Percentiles rank a stretch among this genome's conserved stretches.
Evolutionary conservation across 139 green algal species (phyloP).

Genomic region (Nannochloris sp.): DNA sequence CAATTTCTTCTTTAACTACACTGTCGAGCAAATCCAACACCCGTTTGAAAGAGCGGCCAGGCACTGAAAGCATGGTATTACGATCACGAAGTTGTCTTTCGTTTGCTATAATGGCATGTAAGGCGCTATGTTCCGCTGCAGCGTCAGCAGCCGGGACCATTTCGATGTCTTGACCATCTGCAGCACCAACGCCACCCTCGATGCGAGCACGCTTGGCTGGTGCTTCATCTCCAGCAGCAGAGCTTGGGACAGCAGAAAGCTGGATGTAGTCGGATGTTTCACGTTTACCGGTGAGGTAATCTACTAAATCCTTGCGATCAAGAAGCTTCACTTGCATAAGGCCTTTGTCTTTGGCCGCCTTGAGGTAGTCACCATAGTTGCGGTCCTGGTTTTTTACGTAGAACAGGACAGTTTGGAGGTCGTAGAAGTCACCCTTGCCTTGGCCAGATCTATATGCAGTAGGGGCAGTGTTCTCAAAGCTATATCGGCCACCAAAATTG

Average conservation of each 20-base stretch:
- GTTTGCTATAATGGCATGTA: conserved; percentile 1
- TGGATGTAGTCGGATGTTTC: conserved; percentile 24
- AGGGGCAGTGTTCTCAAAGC: conserved; percentile 4
- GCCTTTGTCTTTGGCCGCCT: conserved; percentile 3
- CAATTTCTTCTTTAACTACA: conserved; percentile 4
- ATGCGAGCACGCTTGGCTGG: not conserved
- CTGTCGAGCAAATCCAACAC: conserved; percentile 19
- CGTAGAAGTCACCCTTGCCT: conserved; percentile 32
- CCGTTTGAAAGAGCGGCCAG: conserved; percentile 25
- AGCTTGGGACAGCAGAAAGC: conserved; percentile 4
- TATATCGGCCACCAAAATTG: conserved; percentile 25
- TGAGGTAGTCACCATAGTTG: conserved; percentile 27
- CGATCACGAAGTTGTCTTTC: conserved; percentile 39
- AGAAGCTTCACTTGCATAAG: conserved; percentile 8
- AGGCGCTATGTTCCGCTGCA: conserved; percentile 1
- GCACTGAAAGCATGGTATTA: conserved; percentile 46
- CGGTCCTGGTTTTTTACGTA: conserved; percentile 3
- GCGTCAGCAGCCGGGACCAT: not conserved
- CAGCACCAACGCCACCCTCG: not conserved
- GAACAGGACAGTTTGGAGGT: conserved; percentile 25
- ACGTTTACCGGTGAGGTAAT: conserved; percentile 21
- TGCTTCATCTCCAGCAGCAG: not conserved
- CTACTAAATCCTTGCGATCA: conserved; percentile 27
- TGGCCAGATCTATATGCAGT: conserved; percentile 33
- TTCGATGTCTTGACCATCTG: not conserved